Percentiles rank a stretch among this genome's conserved stretches.
Conservation (phyloP, 2,329 filamentous ascomycete genomes). For the Exophiala sp. region DNA sequence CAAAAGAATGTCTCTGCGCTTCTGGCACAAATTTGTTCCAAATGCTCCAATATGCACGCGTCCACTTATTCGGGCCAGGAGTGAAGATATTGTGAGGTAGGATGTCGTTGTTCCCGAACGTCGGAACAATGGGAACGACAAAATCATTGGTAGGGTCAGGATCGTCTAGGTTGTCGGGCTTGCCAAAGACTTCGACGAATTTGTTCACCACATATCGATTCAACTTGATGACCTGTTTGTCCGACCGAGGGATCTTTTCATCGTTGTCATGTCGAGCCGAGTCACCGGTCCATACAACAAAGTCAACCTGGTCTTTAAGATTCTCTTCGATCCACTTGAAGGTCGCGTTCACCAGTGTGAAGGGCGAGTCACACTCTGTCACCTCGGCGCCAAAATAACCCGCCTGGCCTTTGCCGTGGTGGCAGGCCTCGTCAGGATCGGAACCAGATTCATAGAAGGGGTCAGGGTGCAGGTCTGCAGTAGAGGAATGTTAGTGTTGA, state of each 20-base stretch:
- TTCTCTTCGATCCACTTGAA: constrained; percentile 83
- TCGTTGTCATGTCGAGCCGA: constrained; percentile 87
- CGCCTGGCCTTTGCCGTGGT: constrained; percentile 64
- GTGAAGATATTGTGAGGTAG: constrained; percentile 92
- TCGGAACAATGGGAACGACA: constrained; percentile 78
- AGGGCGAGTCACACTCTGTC: constrained; percentile 82
- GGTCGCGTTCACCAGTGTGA: constrained; percentile 77
- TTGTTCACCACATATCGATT: constrained; percentile 74
- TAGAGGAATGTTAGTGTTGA: constrained; percentile 10
- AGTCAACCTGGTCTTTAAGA: constrained; percentile 75
- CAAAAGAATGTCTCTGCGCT: constrained; percentile 84
- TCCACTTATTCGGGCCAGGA: constrained; percentile 82
- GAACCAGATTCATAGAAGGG: constrained; percentile 77
- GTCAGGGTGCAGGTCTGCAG: constrained; percentile 84
- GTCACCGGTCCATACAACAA: constrained; percentile 90
- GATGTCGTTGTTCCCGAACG: constrained; percentile 95
- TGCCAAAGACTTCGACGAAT: constrained; percentile 70
- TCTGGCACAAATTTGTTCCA: constrained; percentile 90
- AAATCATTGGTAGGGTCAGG: constrained; percentile 56
- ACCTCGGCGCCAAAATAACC: constrained; percentile 82
- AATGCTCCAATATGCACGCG: constrained; percentile 69
- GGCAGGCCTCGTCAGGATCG: constrained; percentile 67
- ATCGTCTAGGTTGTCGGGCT: constrained; percentile 47
- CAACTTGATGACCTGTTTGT: constrained; percentile 69
- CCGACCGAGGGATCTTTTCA: constrained; percentile 70